phyloP scores from a whole-genome alignment of 2,329 filamentous ascomycete genomes.

The Blumeria graminis region DNA sequence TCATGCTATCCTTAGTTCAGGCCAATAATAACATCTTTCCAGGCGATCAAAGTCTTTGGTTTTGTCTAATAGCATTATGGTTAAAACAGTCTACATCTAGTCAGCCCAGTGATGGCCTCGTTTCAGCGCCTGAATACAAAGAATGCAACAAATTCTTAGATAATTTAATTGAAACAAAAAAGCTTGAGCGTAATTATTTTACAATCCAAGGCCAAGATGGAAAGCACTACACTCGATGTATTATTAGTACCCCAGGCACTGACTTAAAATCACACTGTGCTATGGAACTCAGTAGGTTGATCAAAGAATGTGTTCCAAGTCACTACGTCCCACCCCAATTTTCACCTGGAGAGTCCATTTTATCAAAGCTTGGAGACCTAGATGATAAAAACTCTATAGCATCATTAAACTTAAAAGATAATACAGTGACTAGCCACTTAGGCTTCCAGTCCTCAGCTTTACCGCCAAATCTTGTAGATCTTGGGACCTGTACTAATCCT shows the following conservation, averaged over 20 bases:
- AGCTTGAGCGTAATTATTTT: constrained; percentile 5
- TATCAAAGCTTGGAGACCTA: constrained; percentile 6
- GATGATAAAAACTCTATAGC: not conserved
- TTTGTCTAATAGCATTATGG: constrained; percentile 11
- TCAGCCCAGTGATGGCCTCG: not conserved
- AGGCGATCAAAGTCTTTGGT: constrained; percentile 12
- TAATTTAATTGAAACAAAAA: constrained; percentile 7
- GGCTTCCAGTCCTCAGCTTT: not conserved
- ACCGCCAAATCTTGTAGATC: not conserved
- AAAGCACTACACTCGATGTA: constrained; percentile 4
- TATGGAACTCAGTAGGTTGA: constrained; percentile 7
- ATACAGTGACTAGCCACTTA: not conserved
- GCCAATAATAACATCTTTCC: constrained; percentile 12
- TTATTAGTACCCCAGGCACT: constrained; percentile 6
- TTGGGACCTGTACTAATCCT: not conserved
- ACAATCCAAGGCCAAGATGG: constrained; percentile 5
- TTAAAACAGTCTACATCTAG: constrained; percentile 6
- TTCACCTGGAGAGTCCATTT: constrained; percentile 7
- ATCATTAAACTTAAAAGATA: not conserved
- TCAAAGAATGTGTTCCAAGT: constrained; percentile 8
- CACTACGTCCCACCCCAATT: constrained; percentile 11
- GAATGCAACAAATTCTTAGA: constrained; percentile 9
- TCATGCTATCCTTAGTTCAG: constrained; percentile 7
- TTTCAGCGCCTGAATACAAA: constrained; percentile 9
- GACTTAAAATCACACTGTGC: constrained; percentile 4